A percentile compares a stretch with the other conserved stretches of the same genome.
phyloP scores from a whole-genome alignment of 2,329 filamentous ascomycete species.

The Aspergillus glaucus region DNA sequence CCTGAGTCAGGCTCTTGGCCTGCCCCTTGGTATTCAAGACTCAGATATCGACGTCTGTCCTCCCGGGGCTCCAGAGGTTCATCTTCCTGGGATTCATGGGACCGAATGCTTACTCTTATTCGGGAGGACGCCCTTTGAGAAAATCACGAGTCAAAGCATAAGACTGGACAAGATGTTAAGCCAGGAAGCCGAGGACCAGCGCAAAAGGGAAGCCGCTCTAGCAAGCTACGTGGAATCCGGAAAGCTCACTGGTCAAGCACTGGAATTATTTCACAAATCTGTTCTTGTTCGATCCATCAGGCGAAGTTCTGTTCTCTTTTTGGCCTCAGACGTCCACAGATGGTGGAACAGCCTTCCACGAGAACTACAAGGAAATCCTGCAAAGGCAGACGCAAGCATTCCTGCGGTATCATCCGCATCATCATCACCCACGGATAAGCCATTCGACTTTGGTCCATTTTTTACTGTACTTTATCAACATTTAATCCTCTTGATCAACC shows the following conservation, averaged over 20 bases:
- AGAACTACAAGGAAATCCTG: slow-evolving; percentile 17
- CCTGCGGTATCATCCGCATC: background rate
- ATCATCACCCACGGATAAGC: slow-evolving; percentile 3
- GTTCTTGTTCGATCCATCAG: slow-evolving; percentile 35
- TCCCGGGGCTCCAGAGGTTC: slow-evolving; percentile 38
- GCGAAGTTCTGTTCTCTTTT: slow-evolving; percentile 30
- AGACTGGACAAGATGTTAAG: background rate
- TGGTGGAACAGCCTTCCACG: slow-evolving; percentile 38
- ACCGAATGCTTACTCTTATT: background rate
- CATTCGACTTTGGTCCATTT: slow-evolving; percentile 31
- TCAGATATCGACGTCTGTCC: slow-evolving; percentile 42
- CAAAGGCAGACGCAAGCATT: background rate
- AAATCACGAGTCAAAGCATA: background rate
- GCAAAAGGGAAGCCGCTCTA: slow-evolving; percentile 26
- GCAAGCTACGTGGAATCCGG: slow-evolving; percentile 36
- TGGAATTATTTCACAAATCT: slow-evolving; percentile 39
- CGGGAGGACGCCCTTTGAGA: background rate
- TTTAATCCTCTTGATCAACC: slow-evolving; percentile 34
- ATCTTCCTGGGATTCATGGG: slow-evolving; percentile 16
- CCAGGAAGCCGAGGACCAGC: slow-evolving; percentile 9
- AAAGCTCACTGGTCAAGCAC: slow-evolving; percentile 33
- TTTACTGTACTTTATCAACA: slow-evolving; percentile 40
- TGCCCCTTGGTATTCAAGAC: slow-evolving; percentile 37
- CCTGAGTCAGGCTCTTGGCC: slow-evolving; percentile 33
- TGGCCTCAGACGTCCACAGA: slow-evolving; percentile 37